A percentile compares a stretch with the other conserved stretches of the same genome.
These are phyloP conservation scores for Botryotinia narcissicola DNA, from an alignment of 2,329 filamentous ascomycete species.

Conservation along the genomic window DNA sequence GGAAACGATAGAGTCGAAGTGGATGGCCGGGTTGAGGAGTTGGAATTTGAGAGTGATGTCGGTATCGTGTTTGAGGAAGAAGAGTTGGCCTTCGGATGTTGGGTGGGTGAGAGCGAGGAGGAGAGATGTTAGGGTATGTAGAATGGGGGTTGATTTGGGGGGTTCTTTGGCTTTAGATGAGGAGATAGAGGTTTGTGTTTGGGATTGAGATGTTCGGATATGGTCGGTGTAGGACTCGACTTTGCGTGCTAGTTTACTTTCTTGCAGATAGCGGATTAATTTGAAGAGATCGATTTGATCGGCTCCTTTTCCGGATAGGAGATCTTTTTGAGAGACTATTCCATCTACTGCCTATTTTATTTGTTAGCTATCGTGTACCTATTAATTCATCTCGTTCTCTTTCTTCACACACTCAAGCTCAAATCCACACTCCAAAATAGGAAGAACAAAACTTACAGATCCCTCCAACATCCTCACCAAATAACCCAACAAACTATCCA, in stretches of 20 bases:
- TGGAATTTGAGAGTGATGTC: constrained; percentile 70
- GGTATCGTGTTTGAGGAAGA: constrained; percentile 51
- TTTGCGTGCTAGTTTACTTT: constrained; percentile 91
- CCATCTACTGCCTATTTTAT: constrained; percentile 53
- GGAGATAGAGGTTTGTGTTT: constrained; percentile 28
- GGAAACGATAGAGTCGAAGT: constrained; percentile 84
- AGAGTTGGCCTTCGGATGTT: constrained; percentile 66
- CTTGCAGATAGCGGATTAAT: constrained; percentile 80
- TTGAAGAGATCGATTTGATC: constrained; percentile 96
- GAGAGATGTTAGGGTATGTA: constrained; percentile 62
- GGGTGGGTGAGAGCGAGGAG: constrained; percentile 83
- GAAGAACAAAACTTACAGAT: constrained; percentile 43
- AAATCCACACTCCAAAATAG: not conserved
- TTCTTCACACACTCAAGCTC: not conserved
- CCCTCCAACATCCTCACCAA: constrained; percentile 53
- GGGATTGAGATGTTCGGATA: constrained; percentile 39
- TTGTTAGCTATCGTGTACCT: not conserved
- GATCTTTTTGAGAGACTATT: constrained; percentile 64
- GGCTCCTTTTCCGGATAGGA: constrained; percentile 80
- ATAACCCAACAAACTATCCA: constrained; percentile 74
- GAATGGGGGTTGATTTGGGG: constrained; percentile 32
- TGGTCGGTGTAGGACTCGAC: constrained; percentile 82
- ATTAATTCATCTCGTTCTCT: not conserved
- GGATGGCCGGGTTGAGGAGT: constrained; percentile 84
- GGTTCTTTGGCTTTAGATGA: not conserved